Conservation (phyloP, 2,329 filamentous ascomycete species). For the Verticillium longisporum region DNA sequence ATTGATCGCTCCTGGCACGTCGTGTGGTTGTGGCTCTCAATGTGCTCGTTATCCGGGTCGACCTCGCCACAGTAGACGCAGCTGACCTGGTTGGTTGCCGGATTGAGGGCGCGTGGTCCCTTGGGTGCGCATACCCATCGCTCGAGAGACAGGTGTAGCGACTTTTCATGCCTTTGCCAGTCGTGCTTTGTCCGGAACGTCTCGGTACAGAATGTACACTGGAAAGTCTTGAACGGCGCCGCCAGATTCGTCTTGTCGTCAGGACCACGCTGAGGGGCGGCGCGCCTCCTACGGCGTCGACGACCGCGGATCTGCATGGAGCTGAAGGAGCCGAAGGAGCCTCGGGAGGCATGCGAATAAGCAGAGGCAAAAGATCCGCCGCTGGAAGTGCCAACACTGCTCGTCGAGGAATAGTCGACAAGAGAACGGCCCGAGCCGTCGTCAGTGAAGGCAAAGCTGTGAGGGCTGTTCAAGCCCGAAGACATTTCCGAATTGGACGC, state of each 20-base stretch:
- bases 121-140: conserved; percentile 59
- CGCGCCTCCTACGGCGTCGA: conserved; percentile 42
- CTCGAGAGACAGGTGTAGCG: conserved; percentile 57
- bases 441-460: conserved; percentile 51
- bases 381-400: conserved; percentile 55
- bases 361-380: conserved; percentile 51
- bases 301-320: conserved; percentile 37
- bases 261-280: conserved; percentile 23
- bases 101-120: conserved; percentile 47
- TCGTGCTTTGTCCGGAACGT: conserved; percentile 63
- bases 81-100: conserved; percentile 48
- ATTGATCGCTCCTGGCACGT: conserved; percentile 59
- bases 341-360: conserved; percentile 51
- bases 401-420: conserved; percentile 52
- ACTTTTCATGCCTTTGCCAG: conserved; percentile 66
- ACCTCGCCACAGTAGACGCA: conserved; percentile 55
- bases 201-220: conserved; percentile 64
- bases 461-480: conserved; percentile 51
- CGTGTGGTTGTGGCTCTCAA: conserved; percentile 53
- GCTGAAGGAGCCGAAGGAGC: conserved; percentile 46
- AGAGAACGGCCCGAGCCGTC: conserved; percentile 53
- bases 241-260: conserved; percentile 28
- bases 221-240: conserved; percentile 48
- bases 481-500: conserved; percentile 44
- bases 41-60: conserved; percentile 47